These are phyloP conservation scores for Hypoxylon sp. DNA, from an alignment of 2,329 filamentous ascomycete genomes.

Conservation along the genomic window DNA sequence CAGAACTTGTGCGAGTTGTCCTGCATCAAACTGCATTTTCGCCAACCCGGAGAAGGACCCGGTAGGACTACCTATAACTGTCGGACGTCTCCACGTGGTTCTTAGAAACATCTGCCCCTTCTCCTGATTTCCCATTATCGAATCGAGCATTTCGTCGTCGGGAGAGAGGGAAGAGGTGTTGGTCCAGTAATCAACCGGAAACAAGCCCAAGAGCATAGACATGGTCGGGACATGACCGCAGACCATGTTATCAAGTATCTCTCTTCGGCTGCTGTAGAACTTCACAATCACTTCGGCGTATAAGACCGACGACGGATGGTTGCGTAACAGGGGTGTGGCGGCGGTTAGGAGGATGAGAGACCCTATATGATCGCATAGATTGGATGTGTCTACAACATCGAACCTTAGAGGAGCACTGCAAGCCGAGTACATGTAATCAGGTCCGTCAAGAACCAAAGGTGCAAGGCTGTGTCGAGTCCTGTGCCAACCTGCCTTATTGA, in stretches of 20 bases:
- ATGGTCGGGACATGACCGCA: conserved; percentile 63
- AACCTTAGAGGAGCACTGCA: conserved; percentile 58
- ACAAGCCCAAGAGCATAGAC: conserved; percentile 66
- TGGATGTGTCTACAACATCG: conserved; percentile 70
- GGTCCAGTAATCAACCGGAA: conserved; percentile 63
- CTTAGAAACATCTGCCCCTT: neutral
- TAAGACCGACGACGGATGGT: conserved; percentile 61
- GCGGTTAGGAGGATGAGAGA: conserved; percentile 62
- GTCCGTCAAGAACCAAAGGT: neutral
- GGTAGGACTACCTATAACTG: neutral
- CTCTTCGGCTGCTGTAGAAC: conserved; percentile 46
- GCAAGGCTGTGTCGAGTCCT: neutral
- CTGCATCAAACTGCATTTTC: conserved; percentile 24
- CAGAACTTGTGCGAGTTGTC: conserved; percentile 26
- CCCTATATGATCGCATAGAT: conserved; percentile 63
- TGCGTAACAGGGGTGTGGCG: conserved; percentile 62
- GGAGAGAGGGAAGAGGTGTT: conserved; percentile 17
- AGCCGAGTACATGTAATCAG: neutral
- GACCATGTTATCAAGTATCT: conserved; percentile 60
- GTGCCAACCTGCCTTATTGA: neutral
- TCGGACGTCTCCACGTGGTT: neutral
- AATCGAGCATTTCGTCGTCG: neutral
- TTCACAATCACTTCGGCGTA: conserved; percentile 63
- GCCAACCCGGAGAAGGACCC: neutral
- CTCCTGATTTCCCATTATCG: neutral